Conservation (phyloP, 2,329 filamentous ascomycete species). For the Aspergillus hiratsukae region DNA sequence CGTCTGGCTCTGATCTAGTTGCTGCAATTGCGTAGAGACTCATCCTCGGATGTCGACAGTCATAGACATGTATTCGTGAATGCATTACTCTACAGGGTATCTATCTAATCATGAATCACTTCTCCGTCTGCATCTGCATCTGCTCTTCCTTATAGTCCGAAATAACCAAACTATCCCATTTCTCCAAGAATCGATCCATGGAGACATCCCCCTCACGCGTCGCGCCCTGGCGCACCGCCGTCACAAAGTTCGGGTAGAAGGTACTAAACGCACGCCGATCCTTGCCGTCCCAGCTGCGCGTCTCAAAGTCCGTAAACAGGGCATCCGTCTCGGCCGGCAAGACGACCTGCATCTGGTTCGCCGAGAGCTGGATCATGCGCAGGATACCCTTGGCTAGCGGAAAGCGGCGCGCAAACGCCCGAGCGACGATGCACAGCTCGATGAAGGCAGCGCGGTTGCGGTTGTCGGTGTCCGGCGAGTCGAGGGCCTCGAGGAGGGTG, state of each 20-base stretch:
- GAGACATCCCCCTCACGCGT: neutral
- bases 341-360: slow-evolving; percentile 15
- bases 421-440: slow-evolving; percentile 21
- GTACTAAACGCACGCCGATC: slow-evolving; percentile 19
- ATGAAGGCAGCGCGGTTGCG: slow-evolving; percentile 24
- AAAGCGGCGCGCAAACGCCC: slow-evolving; percentile 23
- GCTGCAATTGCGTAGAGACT: too few species aligned
- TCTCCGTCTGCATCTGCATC: neutral
- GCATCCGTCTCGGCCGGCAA: slow-evolving; percentile 22
- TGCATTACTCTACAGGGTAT: neutral
- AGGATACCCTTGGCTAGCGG: slow-evolving; percentile 23
- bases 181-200: neutral
- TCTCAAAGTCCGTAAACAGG: slow-evolving; percentile 21
- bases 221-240: neutral
- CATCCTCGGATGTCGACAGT: too few species aligned
- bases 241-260: slow-evolving; percentile 16
- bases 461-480: slow-evolving; percentile 16
- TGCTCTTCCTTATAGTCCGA: neutral
- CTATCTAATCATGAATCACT: neutral
- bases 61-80: neutral
- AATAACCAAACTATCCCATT: neutral
- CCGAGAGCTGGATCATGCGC: slow-evolving; percentile 25
- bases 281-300: slow-evolving; percentile 14
- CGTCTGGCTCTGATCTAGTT: too few species aligned
- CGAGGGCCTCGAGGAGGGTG: slow-evolving; percentile 23